phyloP scores from a whole-genome alignment of 2,329 filamentous ascomycete genomes.

The Aureobasidium zeae region DNA sequence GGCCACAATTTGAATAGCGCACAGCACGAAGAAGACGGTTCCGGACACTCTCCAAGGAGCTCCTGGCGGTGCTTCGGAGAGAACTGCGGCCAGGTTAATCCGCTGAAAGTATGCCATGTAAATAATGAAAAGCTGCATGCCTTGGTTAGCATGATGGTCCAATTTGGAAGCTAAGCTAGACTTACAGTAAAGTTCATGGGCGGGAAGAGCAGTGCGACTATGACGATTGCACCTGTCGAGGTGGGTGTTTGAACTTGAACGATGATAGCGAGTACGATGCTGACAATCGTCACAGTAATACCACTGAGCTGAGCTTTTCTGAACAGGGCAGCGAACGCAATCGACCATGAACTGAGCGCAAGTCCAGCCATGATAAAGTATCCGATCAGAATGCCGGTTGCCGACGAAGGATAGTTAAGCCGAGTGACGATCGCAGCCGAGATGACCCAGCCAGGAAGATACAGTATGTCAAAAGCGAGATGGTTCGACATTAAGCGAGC shows the following conservation, averaged over 20 bases:
- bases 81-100: slow-evolving; percentile 48
- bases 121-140: slow-evolving; percentile 72
- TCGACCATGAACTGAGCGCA: slow-evolving; percentile 67
- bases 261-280: slow-evolving; percentile 68
- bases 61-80: slow-evolving; percentile 52
- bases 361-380: slow-evolving; percentile 71
- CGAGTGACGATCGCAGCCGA: slow-evolving; percentile 60
- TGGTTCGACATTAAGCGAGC: slow-evolving; percentile 72
- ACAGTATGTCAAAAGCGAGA: slow-evolving; percentile 68
- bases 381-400: slow-evolving; percentile 36
- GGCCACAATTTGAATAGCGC: slow-evolving; percentile 65
- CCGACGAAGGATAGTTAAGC: slow-evolving; percentile 43
- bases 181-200: slow-evolving; percentile 88
- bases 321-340: slow-evolving; percentile 77
- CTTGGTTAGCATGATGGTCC: too few relatives aligned
- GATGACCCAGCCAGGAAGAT: slow-evolving; percentile 73
- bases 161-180: too few relatives aligned
- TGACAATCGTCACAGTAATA: slow-evolving; percentile 64
- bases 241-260: slow-evolving; percentile 63
- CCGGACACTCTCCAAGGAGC: slow-evolving; percentile 56
- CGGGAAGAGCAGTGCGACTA: slow-evolving; percentile 69
- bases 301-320: slow-evolving; percentile 80
- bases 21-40: slow-evolving; percentile 67
- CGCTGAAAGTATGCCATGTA: slow-evolving; percentile 68
- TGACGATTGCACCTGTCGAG: slow-evolving; percentile 53